These are phyloP conservation scores for Rhodotorula sp. DNA, from an alignment of 1,284 basidiomycete genomes.

Conservation along the genomic window DNA sequence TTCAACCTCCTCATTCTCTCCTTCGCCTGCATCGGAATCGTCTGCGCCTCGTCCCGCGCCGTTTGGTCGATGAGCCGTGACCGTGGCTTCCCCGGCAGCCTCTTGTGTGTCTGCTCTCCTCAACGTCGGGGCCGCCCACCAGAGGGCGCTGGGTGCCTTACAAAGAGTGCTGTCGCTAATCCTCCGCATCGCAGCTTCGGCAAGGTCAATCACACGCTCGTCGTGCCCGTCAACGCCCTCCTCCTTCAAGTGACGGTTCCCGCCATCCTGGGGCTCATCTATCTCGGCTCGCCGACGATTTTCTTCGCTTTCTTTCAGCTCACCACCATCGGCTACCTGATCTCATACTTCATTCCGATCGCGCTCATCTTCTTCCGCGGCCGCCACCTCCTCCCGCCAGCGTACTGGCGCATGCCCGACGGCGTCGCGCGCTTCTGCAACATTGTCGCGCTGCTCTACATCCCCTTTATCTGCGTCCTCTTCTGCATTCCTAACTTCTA, in stretches of 20 bases:
- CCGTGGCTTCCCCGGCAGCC: slow-evolving; percentile 11
- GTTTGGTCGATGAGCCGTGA: slow-evolving; percentile 25
- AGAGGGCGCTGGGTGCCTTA: no score
- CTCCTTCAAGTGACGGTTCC: slow-evolving; percentile 14
- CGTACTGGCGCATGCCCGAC: slow-evolving; percentile 22
- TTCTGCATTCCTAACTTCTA: slow-evolving; percentile 29
- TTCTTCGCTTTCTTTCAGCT: slow-evolving; percentile 28
- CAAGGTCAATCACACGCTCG: slow-evolving; percentile 6
- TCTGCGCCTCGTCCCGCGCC: slow-evolving; percentile 18
- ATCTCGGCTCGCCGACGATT: slow-evolving; percentile 8
- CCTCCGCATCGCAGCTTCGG: slow-evolving; percentile 8
- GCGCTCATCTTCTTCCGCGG: slow-evolving; percentile 22
- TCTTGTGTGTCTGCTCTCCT: slow-evolving; percentile 8
- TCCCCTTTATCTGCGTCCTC: slow-evolving; percentile 24
- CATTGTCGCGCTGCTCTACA: slow-evolving; percentile 12
- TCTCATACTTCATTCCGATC: slow-evolving; percentile 25
- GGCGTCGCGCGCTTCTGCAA: slow-evolving; percentile 12
- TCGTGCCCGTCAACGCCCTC: slow-evolving; percentile 16
- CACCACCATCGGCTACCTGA: not conserved
- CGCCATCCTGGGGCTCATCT: slow-evolving; percentile 19
- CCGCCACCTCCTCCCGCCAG: slow-evolving; percentile 16
- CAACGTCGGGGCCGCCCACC: no score
- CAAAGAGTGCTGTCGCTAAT: no score
- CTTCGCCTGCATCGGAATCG: slow-evolving; percentile 22
- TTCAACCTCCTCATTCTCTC: slow-evolving; percentile 23